Percentiles rank a stretch among this genome's conserved stretches.
phyloP scores from a whole-genome alignment of 2,329 filamentous ascomycete genomes.

The Penicillium freii region DNA sequence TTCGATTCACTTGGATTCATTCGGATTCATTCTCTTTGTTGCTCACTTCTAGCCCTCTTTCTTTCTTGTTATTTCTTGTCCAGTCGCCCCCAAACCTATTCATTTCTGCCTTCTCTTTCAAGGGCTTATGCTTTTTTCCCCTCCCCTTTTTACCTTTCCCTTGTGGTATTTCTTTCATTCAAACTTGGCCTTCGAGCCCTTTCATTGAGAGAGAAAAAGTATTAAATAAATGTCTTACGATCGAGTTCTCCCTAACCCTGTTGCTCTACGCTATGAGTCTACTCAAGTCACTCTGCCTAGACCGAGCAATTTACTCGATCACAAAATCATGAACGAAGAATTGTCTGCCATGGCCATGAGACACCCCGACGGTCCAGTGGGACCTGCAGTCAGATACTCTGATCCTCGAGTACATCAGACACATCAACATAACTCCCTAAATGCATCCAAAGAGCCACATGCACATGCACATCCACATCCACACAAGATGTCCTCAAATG shows the following conservation, averaged over 20 bases:
- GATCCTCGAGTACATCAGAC: constrained; percentile 24
- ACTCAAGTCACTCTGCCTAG: constrained; percentile 33
- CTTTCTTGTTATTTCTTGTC: constrained; percentile 17
- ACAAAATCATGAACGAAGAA: constrained; percentile 44
- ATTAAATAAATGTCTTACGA: constrained; percentile 48
- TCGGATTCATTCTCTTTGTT: constrained; percentile 11
- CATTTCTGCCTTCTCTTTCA: constrained; percentile 20
- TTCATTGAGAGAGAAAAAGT: constrained; percentile 10
- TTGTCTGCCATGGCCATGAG: constrained; percentile 15
- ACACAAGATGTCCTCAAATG: constrained; percentile 14
- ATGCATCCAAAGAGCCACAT: constrained; percentile 21
- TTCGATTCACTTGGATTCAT: background rate
- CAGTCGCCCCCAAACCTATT: background rate
- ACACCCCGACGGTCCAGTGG: constrained; percentile 16
- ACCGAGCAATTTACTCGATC: constrained; percentile 40
- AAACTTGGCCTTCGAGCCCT: constrained; percentile 9
- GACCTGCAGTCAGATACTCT: constrained; percentile 21
- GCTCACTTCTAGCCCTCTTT: background rate
- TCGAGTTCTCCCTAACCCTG: constrained; percentile 47
- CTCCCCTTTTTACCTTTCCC: constrained; percentile 4
- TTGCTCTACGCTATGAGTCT: constrained; percentile 43
- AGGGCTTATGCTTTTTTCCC: constrained; percentile 5
- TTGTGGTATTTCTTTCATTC: constrained; percentile 5
- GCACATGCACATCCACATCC: background rate
- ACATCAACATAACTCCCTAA: constrained; percentile 28